Conservation (phyloP, 192 early-diverging fungal species). For the Entrophospora sp. region DNA sequence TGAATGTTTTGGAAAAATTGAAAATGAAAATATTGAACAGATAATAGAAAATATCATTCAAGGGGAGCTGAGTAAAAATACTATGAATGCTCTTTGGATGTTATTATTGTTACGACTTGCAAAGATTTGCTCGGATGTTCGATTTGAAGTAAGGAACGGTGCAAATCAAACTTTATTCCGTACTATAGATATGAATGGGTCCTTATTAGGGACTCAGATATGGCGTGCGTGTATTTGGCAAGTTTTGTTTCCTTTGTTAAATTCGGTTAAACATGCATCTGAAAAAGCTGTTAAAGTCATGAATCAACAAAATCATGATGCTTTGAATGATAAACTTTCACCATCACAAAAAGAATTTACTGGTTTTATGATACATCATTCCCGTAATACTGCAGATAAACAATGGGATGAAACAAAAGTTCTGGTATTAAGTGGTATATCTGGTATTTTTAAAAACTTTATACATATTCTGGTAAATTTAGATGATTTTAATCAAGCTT, state of each 20-base stretch:
- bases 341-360: constrained; percentile 30
- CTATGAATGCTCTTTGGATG: constrained; percentile 75
- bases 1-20: background rate
- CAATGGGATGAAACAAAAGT: constrained; percentile 90
- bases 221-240: constrained; percentile 85
- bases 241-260: constrained; percentile 74
- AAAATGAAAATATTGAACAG: background rate
- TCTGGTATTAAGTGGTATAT: constrained; percentile 59
- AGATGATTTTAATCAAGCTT: constrained; percentile 58
- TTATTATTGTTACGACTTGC: constrained; percentile 76
- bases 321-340: constrained; percentile 26
- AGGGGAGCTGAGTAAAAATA: constrained; percentile 24
- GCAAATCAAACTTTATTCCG: constrained; percentile 93
- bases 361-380: constrained; percentile 46
- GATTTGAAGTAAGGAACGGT: constrained; percentile 88
- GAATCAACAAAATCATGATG: constrained; percentile 22
- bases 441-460: constrained; percentile 59
- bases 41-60: constrained; percentile 32
- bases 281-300: constrained; percentile 36
- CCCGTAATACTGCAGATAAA: constrained; percentile 54
- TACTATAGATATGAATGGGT: constrained; percentile 85
- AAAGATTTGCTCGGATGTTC: constrained; percentile 68
- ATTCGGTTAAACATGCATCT: constrained; percentile 51
- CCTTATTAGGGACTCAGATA: constrained; percentile 53
- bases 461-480: constrained; percentile 50